Base-by-base conservation (phyloP, 768 basidiomycete species). In the Mycena metata region DNA sequence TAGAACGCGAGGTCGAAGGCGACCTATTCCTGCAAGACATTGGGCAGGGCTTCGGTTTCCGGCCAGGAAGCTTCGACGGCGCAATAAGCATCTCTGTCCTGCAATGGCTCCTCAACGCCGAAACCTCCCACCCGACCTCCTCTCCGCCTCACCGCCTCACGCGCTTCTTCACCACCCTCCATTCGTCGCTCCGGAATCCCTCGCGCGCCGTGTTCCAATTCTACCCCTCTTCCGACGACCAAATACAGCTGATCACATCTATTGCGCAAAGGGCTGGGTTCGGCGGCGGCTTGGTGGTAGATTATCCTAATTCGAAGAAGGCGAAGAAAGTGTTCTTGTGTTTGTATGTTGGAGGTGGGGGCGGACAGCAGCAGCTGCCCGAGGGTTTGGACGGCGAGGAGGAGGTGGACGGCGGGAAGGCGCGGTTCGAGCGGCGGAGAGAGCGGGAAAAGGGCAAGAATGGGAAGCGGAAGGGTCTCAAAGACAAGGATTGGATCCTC, bases 61-160 rank as follows among this genome's bases (percentile, higher is more conserved):
- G 98, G 45, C 94, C 98, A 64, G 98, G 97, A 67, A 93, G 93
- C 69, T 99, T 99, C 77, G 98, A 99, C 77, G 98, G 97, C 45
- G 96, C 95, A 8, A 99, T 99, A 76, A 99, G 97, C 76, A 93
- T 99, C 74, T 99, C 98, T 26, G 97, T 98, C n/a, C 83, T 99
- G 7, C 98, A 99, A 82, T 99, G 98, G 98, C 85, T 99, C 4
- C 86, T 98, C 65, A 99, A 98, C 78, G 96, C 97, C 26, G 98
- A 99, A 78, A 93, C 96, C 33, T 91, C 95, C 7, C 91, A 91
- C 76, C 93, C 88, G 64, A 95, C 91, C 52, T 96, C 94, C 64
- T 96, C 95, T 51, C 96, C 91, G 17, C 96, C 91, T 13, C 94
- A 92, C 78, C 94, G 90, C 73, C 88, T 91, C 63, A 90, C 84